Percentiles rank a stretch among this genome's conserved stretches.
These are phyloP conservation scores for Jaltomata sinuosa DNA, from an alignment of 257 asterid genomes.

Conservation along the genomic window DNA sequence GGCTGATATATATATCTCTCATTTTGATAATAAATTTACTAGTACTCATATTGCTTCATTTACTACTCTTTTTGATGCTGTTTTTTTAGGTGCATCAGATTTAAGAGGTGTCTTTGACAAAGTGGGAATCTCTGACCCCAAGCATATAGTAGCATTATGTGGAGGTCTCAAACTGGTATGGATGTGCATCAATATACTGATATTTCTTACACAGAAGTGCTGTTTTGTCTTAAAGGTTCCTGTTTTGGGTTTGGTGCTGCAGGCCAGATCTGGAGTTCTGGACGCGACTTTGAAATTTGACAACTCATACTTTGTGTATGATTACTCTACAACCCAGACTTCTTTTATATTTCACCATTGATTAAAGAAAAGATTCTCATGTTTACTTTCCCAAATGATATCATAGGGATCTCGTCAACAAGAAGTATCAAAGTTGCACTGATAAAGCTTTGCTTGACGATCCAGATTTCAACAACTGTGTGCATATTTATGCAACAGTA, in stretches of 20 bases:
- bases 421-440: too few species aligned
- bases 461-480: slow-evolving; percentile 32
- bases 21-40: too few species aligned
- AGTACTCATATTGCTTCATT: too few species aligned
- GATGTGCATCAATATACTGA: background rate
- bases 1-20: background rate
- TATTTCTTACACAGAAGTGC: background rate
- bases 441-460: slow-evolving; percentile 60
- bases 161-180: slow-evolving; percentile 79
- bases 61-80: background rate
- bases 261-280: slow-evolving; percentile 70
- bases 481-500: slow-evolving; percentile 53
- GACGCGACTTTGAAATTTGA: slow-evolving; percentile 74
- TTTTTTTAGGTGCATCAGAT: slow-evolving; percentile 40
- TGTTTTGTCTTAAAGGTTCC: background rate
- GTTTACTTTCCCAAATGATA: background rate
- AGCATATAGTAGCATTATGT: slow-evolving; percentile 70
- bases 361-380: background rate
- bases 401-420: slow-evolving; percentile 58
- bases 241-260: background rate
- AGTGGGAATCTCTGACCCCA: slow-evolving; percentile 48
- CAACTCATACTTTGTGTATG: slow-evolving; percentile 67
- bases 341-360: background rate
- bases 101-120: slow-evolving; percentile 50
- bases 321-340: background rate